Conservation (phyloP, 495 filamentous ascomycete genomes). For the Lasiosphaeris hirsuta region DNA sequence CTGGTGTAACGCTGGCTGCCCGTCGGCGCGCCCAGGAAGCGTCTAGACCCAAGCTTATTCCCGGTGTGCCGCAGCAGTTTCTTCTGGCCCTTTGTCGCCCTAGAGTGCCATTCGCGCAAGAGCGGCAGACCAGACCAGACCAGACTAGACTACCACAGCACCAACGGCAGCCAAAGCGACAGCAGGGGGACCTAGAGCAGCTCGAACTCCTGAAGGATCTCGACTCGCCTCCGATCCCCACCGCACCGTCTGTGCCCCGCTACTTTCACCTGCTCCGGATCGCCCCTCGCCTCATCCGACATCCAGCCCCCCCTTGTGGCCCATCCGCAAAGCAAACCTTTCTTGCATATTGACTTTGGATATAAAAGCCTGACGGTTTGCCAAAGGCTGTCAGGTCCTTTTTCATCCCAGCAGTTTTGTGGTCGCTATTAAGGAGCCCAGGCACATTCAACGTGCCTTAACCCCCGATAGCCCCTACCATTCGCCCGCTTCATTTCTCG, state of each 20-base stretch:
- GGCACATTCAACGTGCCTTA: slow-evolving; percentile 35
- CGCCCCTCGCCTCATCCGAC: slow-evolving; percentile 27
- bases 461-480: slow-evolving; percentile 5
- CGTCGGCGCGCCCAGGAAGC: neutral
- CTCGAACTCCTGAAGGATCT: slow-evolving; percentile 19
- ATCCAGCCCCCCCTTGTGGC: slow-evolving; percentile 11
- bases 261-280: slow-evolving; percentile 5
- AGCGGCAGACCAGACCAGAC: no score
- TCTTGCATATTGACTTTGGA: neutral
- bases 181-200: slow-evolving; percentile 9
- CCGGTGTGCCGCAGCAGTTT: neutral
- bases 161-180: slow-evolving; percentile 8
- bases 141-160: no score
- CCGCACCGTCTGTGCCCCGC: slow-evolving; percentile 16
- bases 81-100: neutral
- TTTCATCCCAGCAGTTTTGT: slow-evolving; percentile 31
- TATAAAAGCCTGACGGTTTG: slow-evolving; percentile 30
- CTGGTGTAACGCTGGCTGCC: no score
- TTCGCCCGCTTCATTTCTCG: slow-evolving; percentile 3
- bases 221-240: slow-evolving; percentile 30
- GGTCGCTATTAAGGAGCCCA: slow-evolving; percentile 38
- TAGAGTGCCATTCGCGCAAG: neutral
- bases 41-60: slow-evolving; percentile 20
- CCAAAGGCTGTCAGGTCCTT: slow-evolving; percentile 17
- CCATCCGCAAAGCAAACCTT: slow-evolving; percentile 1